These are phyloP conservation scores for Pythium rishiriense DNA, from an alignment of 352 stramenopile genomes.

Conservation along the genomic window DNA sequence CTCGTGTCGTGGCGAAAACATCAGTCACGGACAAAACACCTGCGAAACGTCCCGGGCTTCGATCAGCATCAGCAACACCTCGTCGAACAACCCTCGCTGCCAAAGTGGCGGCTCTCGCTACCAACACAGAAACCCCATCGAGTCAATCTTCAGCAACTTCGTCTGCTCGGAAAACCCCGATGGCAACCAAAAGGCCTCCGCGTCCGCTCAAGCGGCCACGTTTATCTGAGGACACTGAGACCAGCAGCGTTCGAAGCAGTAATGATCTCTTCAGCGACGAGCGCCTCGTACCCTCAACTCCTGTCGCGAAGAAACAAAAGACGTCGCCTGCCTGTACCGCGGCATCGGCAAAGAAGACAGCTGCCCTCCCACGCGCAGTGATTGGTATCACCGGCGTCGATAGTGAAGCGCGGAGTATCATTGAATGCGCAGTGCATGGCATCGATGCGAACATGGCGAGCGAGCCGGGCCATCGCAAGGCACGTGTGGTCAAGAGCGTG, in stretches of 20 bases:
- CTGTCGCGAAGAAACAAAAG: slow-evolving; percentile 19
- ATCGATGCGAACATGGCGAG: slow-evolving; percentile 67
- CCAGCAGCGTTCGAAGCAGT: slow-evolving; percentile 10
- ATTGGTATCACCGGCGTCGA: slow-evolving; percentile 81
- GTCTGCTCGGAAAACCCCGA: neutral
- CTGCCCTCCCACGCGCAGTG: slow-evolving; percentile 37
- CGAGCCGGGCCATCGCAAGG: slow-evolving; percentile 53
- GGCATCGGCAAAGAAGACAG: slow-evolving; percentile 21
- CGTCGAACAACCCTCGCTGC: neutral
- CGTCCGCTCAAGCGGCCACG: slow-evolving; percentile 17
- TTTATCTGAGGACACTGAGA: slow-evolving; percentile 11
- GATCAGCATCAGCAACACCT: slow-evolving; percentile 8
- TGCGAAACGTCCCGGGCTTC: neutral
- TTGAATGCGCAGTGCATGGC: slow-evolving; percentile 77
- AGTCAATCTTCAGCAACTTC: neutral
- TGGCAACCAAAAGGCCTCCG: slow-evolving; percentile 5
- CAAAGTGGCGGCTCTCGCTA: slow-evolving; percentile 1
- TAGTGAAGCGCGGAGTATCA: slow-evolving; percentile 47
- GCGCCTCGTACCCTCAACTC: slow-evolving; percentile 6
- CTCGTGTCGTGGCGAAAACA: slow-evolving; percentile 25
- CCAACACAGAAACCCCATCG: neutral
- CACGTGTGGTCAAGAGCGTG: slow-evolving; percentile 75
- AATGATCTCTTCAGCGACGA: slow-evolving; percentile 18
- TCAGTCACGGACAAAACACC: slow-evolving; percentile 14
- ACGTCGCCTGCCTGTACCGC: slow-evolving; percentile 7